Evolutionary conservation across 2,329 filamentous ascomycete species (phyloP), one percentile per base, ranked within the genome.

Genomic region (Verticillium zaregamsianum): DNA sequence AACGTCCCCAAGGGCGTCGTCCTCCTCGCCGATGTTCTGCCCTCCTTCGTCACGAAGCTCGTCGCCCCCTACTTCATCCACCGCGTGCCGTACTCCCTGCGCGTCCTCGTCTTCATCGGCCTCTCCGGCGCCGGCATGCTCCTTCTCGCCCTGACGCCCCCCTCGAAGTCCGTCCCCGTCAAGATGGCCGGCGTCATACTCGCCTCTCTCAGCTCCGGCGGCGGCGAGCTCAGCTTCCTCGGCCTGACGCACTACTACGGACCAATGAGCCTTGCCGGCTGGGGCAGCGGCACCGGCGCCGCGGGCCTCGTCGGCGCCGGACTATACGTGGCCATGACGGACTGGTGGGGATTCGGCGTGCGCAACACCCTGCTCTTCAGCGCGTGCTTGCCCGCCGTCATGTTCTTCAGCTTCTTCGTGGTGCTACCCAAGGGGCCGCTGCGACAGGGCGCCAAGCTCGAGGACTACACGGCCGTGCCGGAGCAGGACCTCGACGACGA

Each of bases 51-150:
- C 60, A 91, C 90, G 58, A 98, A 98, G 75, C 84, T 98, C 57
- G 79, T 92, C 70, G 92, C 92, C 0, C 95, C 95, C 0, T 97
- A 98, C 81, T 94, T 96, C 69, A 97, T 98, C 71, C 92, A 97
- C 73, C 81, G 85, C 62, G 84, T 98, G 9, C 90, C 94, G 0
- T 98, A 98, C 76, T 80, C 83, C 25, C 69, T 88, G 3, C 91
- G 95, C 9, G 86, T 97, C 62, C 71, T 92, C 55, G 74, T 89
- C 58, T 92, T 97, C 72, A 91, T 90, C 64, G 80, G 80, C 2
- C 79, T 96, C 2, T 96, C 93, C 0, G 85, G 88, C n/a, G 75
- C 81, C 7, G 95, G 95, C 64, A 98, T 98, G 95, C 83, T 96
- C 55, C 82, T 96, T 55, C 88, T 98, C 39, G 93, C 93, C 0